phyloP scores from a whole-genome alignment of 345 rosid genomes.

The Moricandia arvensis region DNA sequence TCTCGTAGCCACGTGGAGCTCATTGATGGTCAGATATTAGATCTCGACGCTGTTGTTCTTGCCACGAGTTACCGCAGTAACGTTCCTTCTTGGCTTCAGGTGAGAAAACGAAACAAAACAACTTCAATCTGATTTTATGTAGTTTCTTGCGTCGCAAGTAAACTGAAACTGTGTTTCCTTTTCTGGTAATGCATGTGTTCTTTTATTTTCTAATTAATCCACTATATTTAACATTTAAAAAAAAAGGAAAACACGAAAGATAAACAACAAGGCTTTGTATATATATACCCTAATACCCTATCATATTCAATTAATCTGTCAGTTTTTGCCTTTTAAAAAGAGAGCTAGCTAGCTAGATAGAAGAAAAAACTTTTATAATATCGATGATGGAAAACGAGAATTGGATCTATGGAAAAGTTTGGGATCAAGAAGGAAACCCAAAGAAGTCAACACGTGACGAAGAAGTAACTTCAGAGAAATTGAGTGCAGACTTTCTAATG shows the following conservation, averaged over 20 bases:
- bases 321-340: not conserved
- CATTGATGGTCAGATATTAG: too few species aligned
- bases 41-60: too few species aligned
- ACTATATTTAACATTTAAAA: not conserved
- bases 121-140: too few species aligned
- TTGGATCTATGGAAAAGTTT: slow-evolving; percentile 17
- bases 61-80: too few species aligned
- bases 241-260: not conserved
- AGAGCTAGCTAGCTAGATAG: not conserved
- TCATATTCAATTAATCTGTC: not conserved
- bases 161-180: too few species aligned
- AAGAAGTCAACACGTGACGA: not conserved
- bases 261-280: not conserved
- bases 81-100: too few species aligned
- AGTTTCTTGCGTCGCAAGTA: too few species aligned
- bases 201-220: too few species aligned
- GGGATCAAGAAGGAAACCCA: slow-evolving; percentile 22
- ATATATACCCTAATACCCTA: not conserved
- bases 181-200: too few species aligned
- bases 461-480: slow-evolving; percentile 11
- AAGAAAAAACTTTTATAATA: not conserved
- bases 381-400: slow-evolving; percentile 4
- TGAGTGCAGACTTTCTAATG: not conserved
- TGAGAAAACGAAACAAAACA: too few species aligned
- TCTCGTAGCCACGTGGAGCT: too few species aligned